These are phyloP conservation scores for Didymella keratinophila DNA, from an alignment of 2,329 filamentous ascomycete genomes.

Conservation along the genomic window DNA sequence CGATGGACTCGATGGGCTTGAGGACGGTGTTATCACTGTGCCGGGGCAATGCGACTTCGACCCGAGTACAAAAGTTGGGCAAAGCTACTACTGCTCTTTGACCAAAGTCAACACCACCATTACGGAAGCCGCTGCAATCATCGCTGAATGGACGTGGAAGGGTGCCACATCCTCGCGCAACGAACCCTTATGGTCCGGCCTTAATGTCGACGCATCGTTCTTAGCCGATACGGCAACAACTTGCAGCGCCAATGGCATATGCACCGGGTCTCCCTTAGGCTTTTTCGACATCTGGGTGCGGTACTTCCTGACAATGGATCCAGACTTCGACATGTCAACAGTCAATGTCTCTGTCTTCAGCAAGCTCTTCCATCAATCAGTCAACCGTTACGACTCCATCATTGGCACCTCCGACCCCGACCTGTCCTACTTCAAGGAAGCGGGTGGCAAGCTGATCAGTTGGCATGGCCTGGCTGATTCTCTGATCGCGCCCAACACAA, in stretches of 20 bases:
- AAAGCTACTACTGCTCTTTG: neutral
- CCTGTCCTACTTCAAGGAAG: neutral
- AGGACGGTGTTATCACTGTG: neutral
- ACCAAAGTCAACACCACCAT: neutral
- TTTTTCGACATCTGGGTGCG: neutral
- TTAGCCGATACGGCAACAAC: neutral
- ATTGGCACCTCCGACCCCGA: neutral
- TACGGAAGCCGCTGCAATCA: neutral
- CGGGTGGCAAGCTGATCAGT: neutral
- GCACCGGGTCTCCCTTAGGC: neutral
- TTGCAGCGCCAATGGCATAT: neutral
- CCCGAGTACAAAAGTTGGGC: neutral
- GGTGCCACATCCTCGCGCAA: neutral
- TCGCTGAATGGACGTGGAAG: neutral
- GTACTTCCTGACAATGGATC: neutral
- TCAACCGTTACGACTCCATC: neutral
- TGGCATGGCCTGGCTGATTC: neutral
- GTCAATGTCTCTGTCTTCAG: neutral
- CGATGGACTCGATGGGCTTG: neutral
- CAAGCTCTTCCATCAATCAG: neutral
- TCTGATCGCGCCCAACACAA: neutral
- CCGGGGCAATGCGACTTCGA: neutral
- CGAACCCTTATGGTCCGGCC: neutral
- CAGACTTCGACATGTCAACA: neutral
- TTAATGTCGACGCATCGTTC: neutral